These are phyloP conservation scores for Dalbergia cochinchinensis DNA, from an alignment of 306 rosid species.

Conservation along the genomic window DNA sequence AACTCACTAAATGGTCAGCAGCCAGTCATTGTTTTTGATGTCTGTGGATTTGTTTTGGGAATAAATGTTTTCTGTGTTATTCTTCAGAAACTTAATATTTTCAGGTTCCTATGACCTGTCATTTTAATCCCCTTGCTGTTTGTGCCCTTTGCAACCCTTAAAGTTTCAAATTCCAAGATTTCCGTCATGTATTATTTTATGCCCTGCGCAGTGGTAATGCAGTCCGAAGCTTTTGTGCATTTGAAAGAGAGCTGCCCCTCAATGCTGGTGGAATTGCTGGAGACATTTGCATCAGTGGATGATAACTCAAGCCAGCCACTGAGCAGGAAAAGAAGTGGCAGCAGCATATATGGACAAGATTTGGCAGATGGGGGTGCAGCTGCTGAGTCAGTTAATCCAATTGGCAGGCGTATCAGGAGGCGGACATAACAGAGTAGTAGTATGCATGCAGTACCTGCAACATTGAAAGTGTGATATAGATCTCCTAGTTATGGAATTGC, in stretches of 20 bases:
- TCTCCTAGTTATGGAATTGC: constrained; percentile 40
- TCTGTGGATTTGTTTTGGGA: constrained; percentile 22
- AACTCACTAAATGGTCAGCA: constrained; percentile 11
- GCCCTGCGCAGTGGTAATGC: constrained; percentile 83
- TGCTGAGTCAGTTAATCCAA: constrained; percentile 71
- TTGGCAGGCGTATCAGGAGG: constrained; percentile 74
- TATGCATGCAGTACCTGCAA: constrained; percentile 17
- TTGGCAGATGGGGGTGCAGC: constrained; percentile 65
- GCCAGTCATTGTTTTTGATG: background rate
- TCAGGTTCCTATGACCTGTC: background rate
- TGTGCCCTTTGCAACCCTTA: constrained; percentile 8
- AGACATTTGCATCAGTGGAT: constrained; percentile 79
- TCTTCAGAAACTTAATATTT: constrained; percentile 1
- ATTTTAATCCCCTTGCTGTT: no score
- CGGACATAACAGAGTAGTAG: constrained; percentile 53
- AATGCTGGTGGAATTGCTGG: constrained; percentile 78
- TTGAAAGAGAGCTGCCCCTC: constrained; percentile 86
- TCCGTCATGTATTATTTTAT: constrained; percentile 29
- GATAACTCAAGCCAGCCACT: constrained; percentile 57
- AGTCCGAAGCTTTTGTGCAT: constrained; percentile 80
- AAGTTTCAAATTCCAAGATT: background rate
- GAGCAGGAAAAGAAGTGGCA: constrained; percentile 73
- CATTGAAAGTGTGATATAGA: constrained; percentile 47
- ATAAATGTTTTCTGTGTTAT: constrained; percentile 20
- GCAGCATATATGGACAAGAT: constrained; percentile 69